These are phyloP conservation scores for Aspergillus heteromorphus DNA, from an alignment of 495 filamentous ascomycete species.

Conservation along the genomic window DNA sequence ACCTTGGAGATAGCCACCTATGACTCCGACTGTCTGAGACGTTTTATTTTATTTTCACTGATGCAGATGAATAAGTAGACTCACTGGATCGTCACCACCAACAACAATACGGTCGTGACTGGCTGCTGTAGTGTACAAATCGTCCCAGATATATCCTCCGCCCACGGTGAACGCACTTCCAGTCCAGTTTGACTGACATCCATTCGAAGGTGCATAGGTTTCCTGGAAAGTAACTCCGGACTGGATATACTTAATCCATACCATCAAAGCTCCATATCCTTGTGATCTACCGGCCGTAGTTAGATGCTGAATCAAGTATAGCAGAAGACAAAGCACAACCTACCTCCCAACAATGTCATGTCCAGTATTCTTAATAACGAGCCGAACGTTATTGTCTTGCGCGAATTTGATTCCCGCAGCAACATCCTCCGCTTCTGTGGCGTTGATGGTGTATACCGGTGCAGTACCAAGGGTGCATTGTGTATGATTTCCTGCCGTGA, in stretches of 20 bases:
- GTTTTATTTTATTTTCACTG: not conserved
- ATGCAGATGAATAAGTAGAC: not conserved
- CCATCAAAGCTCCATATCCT: conserved; percentile 30
- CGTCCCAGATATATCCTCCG: conserved; percentile 34
- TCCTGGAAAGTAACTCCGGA: conserved; percentile 26
- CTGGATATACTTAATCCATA: conserved; percentile 35
- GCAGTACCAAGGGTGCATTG: conserved; percentile 53
- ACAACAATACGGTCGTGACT: conserved; percentile 25
- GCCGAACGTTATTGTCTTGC: conserved; percentile 45
- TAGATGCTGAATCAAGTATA: conserved; percentile 16
- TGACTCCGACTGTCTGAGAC: conserved; percentile 28
- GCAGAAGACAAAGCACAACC: conserved; percentile 40
- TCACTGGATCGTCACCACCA: conserved; percentile 31
- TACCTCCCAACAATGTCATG: conserved; percentile 38
- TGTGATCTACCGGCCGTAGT: conserved; percentile 17
- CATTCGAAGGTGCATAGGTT: conserved; percentile 12
- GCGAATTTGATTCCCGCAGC: conserved; percentile 38
- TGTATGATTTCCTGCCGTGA: conserved; percentile 17
- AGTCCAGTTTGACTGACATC: conserved; percentile 20
- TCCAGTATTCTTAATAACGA: conserved; percentile 58
- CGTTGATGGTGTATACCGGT: conserved; percentile 41
- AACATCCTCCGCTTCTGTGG: conserved; percentile 20
- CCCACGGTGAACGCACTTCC: conserved; percentile 31
- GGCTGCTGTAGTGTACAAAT: conserved; percentile 26
- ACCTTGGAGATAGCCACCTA: conserved; percentile 35